A percentile compares a stretch with the other conserved stretches of the same genome.
Conservation (phyloP, 495 filamentous ascomycete genomes). For the Diplogelasinospora grovesii region DNA sequence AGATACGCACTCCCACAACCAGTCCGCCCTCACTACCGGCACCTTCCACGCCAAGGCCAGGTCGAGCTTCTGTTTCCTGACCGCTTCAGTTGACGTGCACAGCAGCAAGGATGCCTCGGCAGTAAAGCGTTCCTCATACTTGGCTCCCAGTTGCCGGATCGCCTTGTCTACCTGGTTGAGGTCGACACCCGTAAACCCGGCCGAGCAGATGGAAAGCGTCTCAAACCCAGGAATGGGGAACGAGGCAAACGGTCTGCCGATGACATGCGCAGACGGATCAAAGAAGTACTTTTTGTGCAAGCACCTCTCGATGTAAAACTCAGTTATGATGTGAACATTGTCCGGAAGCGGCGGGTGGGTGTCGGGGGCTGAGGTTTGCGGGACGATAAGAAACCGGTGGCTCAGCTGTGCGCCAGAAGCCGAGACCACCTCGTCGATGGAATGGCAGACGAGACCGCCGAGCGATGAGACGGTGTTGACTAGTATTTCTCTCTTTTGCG, state of each 20-base stretch:
- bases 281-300: slow-evolving; percentile 65
- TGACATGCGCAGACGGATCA: slow-evolving; percentile 60
- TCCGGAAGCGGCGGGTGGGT: slow-evolving; percentile 32
- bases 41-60: slow-evolving; percentile 67
- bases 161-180: slow-evolving; percentile 74
- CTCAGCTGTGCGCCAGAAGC: slow-evolving; percentile 18
- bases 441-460: slow-evolving; percentile 36
- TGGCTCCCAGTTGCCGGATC: slow-evolving; percentile 67
- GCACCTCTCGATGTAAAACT: slow-evolving; percentile 91
- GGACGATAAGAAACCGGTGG: slow-evolving; percentile 44
- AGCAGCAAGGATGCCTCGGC: slow-evolving; percentile 61
- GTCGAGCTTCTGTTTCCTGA: slow-evolving; percentile 70
- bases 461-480: slow-evolving; percentile 36
- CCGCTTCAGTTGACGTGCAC: slow-evolving; percentile 45
- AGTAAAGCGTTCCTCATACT: slow-evolving; percentile 69
- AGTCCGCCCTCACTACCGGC: slow-evolving; percentile 68
- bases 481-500: slow-evolving; percentile 36
- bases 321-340: slow-evolving; percentile 57
- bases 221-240: slow-evolving; percentile 66
- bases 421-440: slow-evolving; percentile 36
- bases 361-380: slow-evolving; percentile 35
- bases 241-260: slow-evolving; percentile 64
- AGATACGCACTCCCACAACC: slow-evolving; percentile 77
- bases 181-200: slow-evolving; percentile 77
- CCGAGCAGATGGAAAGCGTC: slow-evolving; percentile 64